Percentiles rank a stretch among this genome's conserved stretches.
These are phyloP conservation scores for Novymonas esmeraldas DNA, from an alignment of 208 protist species.

Conservation along the genomic window DNA sequence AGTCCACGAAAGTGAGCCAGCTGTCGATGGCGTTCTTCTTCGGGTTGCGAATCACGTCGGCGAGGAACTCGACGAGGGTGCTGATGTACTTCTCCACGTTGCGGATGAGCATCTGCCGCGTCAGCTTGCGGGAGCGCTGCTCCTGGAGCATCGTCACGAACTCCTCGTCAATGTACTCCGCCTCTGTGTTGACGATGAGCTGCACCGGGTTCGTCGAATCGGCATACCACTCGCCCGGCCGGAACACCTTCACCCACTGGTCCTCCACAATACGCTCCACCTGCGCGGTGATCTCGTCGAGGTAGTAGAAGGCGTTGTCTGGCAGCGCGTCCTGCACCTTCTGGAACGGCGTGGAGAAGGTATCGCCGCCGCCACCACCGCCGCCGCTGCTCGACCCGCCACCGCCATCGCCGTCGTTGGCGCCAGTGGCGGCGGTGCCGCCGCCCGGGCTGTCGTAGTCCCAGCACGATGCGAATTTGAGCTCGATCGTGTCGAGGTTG, in stretches of 20 bases:
- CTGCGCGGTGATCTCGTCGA: slow-evolving; percentile 85
- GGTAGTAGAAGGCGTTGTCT: slow-evolving; percentile 74
- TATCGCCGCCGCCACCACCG: slow-evolving; percentile 8
- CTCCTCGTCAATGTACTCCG: slow-evolving; percentile 88
- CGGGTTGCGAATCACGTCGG: slow-evolving; percentile 79
- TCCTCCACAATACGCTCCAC: slow-evolving; percentile 75
- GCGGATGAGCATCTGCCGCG: slow-evolving; percentile 71
- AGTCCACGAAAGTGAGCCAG: slow-evolving; percentile 76
- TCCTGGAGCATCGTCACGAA: slow-evolving; percentile 78
- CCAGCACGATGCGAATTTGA: slow-evolving; percentile 86
- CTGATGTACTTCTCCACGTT: slow-evolving; percentile 80
- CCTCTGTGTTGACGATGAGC: slow-evolving; percentile 81
- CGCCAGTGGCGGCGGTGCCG: not conserved
- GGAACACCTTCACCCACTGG: slow-evolving; percentile 81
- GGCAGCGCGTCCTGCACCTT: slow-evolving; percentile 67
- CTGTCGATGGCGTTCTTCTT: slow-evolving; percentile 68
- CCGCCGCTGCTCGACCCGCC: slow-evolving; percentile 1
- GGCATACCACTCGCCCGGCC: slow-evolving; percentile 70
- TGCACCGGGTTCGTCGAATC: slow-evolving; percentile 72
- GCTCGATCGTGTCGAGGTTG: slow-evolving; percentile 87
- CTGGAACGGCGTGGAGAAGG: slow-evolving; percentile 59
- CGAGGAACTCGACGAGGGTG: slow-evolving; percentile 77
- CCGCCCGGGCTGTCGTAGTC: slow-evolving; percentile 31
- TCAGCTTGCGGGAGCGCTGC: slow-evolving; percentile 54
- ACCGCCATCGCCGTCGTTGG: slow-evolving; percentile 6